Conservation (phyloP, 345 rosid species). For the Linum usitatissimum region DNA sequence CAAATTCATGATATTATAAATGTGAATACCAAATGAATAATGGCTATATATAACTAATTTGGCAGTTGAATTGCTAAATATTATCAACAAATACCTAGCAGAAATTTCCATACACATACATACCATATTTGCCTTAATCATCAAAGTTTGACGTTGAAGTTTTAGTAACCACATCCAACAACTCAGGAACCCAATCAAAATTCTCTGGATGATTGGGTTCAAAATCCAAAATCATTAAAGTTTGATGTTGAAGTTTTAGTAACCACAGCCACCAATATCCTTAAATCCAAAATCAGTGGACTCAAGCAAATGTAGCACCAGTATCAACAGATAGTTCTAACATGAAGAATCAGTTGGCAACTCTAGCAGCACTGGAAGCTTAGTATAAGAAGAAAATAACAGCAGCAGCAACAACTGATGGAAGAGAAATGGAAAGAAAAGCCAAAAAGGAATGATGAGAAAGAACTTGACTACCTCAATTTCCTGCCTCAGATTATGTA, state of each 20-base stretch:
- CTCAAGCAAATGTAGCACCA: neutral
- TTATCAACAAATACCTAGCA: neutral
- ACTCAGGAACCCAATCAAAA: too few relatives aligned
- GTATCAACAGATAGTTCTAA: neutral
- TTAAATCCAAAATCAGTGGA: neutral
- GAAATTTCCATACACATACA: neutral
- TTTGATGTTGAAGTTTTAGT: too few relatives aligned
- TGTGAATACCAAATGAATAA: neutral
- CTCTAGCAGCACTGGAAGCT: too few relatives aligned
- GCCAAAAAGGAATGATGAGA: neutral
- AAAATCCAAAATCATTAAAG: too few relatives aligned
- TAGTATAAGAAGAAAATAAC: neutral
- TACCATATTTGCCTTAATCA: too few relatives aligned
- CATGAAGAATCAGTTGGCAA: neutral
- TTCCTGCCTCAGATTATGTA: conserved; percentile 84
- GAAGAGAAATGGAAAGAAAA: neutral
- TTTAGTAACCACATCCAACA: too few relatives aligned
- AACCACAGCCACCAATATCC: neutral
- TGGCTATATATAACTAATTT: neutral
- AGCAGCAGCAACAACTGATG: neutral
- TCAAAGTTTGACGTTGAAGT: too few relatives aligned
- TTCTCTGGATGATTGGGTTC: too few relatives aligned
- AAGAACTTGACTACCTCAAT: conserved; percentile 52
- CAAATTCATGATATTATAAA: neutral
- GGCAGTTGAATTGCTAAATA: too few relatives aligned